These are phyloP conservation scores for Leccinum angustisporum DNA, from an alignment of 1,284 basidiomycete genomes.

Conservation along the genomic window DNA sequence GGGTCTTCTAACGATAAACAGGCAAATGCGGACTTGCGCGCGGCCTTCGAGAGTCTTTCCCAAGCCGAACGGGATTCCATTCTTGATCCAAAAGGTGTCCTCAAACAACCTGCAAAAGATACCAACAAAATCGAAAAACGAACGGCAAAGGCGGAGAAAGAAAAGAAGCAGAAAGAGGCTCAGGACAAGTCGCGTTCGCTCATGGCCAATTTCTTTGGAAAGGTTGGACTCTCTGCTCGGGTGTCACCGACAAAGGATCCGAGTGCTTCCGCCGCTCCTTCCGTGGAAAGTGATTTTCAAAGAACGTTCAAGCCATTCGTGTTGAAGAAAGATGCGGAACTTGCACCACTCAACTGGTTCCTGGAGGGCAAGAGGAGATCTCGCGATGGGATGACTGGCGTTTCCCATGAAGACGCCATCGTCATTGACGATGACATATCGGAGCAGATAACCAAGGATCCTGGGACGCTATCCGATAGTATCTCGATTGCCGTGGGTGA, in stretches of 20 bases:
- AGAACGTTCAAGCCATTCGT: conserved; percentile 76
- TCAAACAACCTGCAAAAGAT: conserved; percentile 42
- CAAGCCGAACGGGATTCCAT: conserved; percentile 55
- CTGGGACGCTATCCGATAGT: conserved; percentile 11
- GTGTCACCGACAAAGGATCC: conserved; percentile 36
- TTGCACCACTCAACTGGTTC: conserved; percentile 77
- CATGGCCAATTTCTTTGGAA: conserved; percentile 74
- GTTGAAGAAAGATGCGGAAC: conserved; percentile 64
- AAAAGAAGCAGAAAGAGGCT: conserved; percentile 68
- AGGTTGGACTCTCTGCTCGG: conserved; percentile 43
- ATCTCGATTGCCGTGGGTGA: neutral
- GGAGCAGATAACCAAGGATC: conserved; percentile 21
- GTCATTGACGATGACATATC: conserved; percentile 48
- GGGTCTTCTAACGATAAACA: conserved; percentile 28
- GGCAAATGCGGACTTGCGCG: conserved; percentile 60
- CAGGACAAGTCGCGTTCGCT: conserved; percentile 71
- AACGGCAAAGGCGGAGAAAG: conserved; percentile 50
- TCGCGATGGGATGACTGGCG: conserved; percentile 18
- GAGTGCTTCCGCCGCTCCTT: conserved; percentile 39
- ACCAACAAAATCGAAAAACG: conserved; percentile 48
- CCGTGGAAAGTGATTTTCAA: conserved; percentile 64
- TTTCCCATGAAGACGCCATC: conserved; percentile 47
- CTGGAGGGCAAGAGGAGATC: conserved; percentile 34
- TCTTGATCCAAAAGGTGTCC: conserved; percentile 50
- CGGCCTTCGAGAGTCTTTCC: conserved; percentile 54